Evolutionary conservation across 768 basidiomycete species (phyloP).

Genomic region (Tylopilus vinaceipallidus): DNA sequence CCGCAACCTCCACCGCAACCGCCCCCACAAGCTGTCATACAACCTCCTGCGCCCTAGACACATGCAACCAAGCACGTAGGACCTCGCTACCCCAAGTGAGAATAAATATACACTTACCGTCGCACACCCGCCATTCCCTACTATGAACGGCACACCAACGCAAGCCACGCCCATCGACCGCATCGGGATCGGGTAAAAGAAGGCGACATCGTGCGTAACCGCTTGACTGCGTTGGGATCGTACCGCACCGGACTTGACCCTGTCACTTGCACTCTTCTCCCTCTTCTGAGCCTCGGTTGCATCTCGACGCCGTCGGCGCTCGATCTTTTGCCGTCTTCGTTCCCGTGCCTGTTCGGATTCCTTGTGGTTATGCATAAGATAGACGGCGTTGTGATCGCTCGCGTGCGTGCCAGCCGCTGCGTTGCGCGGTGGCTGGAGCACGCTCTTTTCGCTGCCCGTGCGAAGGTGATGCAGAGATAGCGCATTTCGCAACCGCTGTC

Average conservation of each 20-base stretch:
- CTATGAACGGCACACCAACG: too few relatives aligned
- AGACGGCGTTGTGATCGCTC: constrained; percentile 51
- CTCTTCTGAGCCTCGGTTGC: too few relatives aligned
- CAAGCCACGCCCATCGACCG: too few relatives aligned
- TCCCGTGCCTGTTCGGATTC: not conserved
- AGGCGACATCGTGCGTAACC: too few relatives aligned
- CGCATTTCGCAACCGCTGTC: constrained; percentile 39
- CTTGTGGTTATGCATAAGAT: constrained; percentile 25
- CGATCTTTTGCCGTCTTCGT: not conserved
- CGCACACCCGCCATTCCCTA: not conserved
- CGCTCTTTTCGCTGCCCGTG: constrained; percentile 1
- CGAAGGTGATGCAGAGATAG: too few relatives aligned
- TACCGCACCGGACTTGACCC: not conserved
- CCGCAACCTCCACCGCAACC: not conserved
- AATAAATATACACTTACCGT: not conserved
- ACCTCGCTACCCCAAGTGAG: not conserved
- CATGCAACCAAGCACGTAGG: too few relatives aligned
- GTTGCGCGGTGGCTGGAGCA: constrained; percentile 35
- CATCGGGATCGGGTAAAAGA: too few relatives aligned
- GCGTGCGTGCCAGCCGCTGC: constrained; percentile 47
- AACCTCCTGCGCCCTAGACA: too few relatives aligned
- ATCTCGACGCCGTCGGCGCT: not conserved
- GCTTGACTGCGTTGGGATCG: not conserved
- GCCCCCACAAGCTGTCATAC: not conserved
- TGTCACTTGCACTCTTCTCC: too few relatives aligned